Percentiles rank a stretch among this genome's conserved stretches.
Conservation (phyloP, 2,329 filamentous ascomycete species). For the Pseudopyricularia javanii region DNA sequence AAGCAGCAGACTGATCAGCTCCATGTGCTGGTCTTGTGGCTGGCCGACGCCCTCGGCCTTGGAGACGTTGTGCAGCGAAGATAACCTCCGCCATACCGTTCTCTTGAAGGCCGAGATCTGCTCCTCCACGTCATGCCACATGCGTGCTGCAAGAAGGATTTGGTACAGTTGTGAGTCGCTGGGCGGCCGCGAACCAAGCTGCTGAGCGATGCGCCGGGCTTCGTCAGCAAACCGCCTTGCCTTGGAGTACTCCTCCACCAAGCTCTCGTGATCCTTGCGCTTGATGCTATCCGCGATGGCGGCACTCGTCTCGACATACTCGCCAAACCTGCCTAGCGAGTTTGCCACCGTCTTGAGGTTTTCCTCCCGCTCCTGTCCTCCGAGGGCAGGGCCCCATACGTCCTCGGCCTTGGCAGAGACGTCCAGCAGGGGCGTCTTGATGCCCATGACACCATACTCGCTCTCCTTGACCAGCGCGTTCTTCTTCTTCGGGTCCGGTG, state of each 20-base stretch:
- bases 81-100: slow-evolving; percentile 75
- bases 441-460: slow-evolving; percentile 77
- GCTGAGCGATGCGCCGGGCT: slow-evolving; percentile 55
- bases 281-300: slow-evolving; percentile 75
- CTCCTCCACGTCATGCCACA: slow-evolving; percentile 89
- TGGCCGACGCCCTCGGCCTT: slow-evolving; percentile 37
- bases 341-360: slow-evolving; percentile 66
- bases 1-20: slow-evolving; percentile 77
- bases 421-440: slow-evolving; percentile 78
- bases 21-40: slow-evolving; percentile 75
- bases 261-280: slow-evolving; percentile 75
- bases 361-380: slow-evolving; percentile 83
- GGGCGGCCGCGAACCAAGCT: slow-evolving; percentile 40
- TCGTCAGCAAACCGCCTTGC: slow-evolving; percentile 76
- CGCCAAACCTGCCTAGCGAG: slow-evolving; percentile 66
- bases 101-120: slow-evolving; percentile 81
- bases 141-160: slow-evolving; percentile 75
- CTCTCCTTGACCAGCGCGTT: slow-evolving; percentile 88
- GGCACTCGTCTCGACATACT: slow-evolving; percentile 70
- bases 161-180: slow-evolving; percentile 74
- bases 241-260: slow-evolving; percentile 76
- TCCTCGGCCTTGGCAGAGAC: slow-evolving; percentile 92
- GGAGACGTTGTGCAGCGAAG: slow-evolving; percentile 49
- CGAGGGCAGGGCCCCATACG: slow-evolving; percentile 89
- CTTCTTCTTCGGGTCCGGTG: slow-evolving; percentile 56